Percentiles rank a stretch among this genome's conserved stretches.
Conservation (phyloP, 257 asterid species). For the Capsicum rhomboideum region DNA sequence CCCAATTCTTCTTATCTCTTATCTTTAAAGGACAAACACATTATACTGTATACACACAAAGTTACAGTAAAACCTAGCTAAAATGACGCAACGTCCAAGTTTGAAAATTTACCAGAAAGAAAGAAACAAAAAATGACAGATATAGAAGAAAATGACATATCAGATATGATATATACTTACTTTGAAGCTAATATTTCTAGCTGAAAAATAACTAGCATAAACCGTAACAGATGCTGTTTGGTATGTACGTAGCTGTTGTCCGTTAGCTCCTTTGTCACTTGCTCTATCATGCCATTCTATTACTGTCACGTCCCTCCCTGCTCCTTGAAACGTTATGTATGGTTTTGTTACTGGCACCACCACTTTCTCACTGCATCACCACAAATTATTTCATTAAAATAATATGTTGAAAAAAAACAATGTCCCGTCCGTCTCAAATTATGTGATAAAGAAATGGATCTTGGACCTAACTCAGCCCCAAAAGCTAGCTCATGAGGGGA, state of each 20-base stretch:
- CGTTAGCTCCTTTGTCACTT: conserved; percentile 65
- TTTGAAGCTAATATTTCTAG: conserved; percentile 84
- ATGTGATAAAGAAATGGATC: too few relatives aligned
- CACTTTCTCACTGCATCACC: conserved; percentile 62
- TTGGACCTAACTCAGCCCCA: too few relatives aligned
- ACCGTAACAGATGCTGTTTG: conserved; percentile 82
- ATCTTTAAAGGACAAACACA: neutral
- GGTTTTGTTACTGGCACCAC: conserved; percentile 77
- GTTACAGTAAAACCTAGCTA: neutral
- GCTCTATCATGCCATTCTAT: conserved; percentile 94
- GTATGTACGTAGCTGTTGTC: conserved; percentile 82
- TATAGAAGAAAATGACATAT: neutral
- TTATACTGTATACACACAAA: neutral
- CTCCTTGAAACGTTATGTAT: conserved; percentile 72
- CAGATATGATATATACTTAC: conserved; percentile 13
- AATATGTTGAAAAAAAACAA: too few relatives aligned
- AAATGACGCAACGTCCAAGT: neutral
- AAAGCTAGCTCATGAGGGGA: too few relatives aligned
- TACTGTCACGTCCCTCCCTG: conserved; percentile 61
- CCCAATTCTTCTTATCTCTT: neutral
- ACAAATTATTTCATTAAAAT: neutral
- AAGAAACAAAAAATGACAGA: neutral
- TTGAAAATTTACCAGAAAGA: neutral
- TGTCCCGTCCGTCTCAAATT: too few relatives aligned
- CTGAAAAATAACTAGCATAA: conserved; percentile 58